These are phyloP conservation scores for Fusarium bulbicola DNA, from an alignment of 2,329 filamentous ascomycete genomes.

Conservation along the genomic window DNA sequence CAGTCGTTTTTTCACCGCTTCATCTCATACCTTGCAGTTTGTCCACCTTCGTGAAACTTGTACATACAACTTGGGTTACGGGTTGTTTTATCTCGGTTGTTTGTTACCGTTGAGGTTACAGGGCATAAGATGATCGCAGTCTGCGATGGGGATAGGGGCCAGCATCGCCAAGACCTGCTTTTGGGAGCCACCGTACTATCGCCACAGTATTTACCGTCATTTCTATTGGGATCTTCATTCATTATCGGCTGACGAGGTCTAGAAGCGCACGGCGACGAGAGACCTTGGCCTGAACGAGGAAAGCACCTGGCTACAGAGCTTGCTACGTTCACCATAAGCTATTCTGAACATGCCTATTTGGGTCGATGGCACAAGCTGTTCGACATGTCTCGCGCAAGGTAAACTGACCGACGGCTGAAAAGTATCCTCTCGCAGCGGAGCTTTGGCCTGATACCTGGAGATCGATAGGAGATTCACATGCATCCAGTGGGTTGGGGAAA, in stretches of 20 bases:
- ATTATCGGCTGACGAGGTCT: background rate
- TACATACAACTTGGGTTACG: background rate
- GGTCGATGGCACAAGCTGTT: background rate
- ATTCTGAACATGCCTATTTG: background rate
- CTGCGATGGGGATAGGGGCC: background rate
- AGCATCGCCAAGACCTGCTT: background rate
- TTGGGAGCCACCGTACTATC: background rate
- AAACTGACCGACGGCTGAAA: background rate
- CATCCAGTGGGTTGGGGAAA: background rate
- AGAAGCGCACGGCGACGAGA: background rate
- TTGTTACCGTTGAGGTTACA: background rate
- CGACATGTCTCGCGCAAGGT: rapidly evolving
- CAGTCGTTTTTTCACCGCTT: background rate
- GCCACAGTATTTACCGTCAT: background rate
- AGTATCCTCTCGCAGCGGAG: rapidly evolving
- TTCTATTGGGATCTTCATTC: background rate
- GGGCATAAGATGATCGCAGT: background rate
- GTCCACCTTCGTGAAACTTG: background rate
- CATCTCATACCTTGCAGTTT: background rate
- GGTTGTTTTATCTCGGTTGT: background rate
- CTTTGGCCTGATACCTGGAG: background rate
- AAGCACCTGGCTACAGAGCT: background rate
- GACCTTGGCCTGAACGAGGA: background rate
- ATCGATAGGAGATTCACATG: background rate
- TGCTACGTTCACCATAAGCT: background rate